Evolutionary conservation across 371 early-diverging fungal species (phyloP).

Genomic region (Sporodiniella umbellata): DNA sequence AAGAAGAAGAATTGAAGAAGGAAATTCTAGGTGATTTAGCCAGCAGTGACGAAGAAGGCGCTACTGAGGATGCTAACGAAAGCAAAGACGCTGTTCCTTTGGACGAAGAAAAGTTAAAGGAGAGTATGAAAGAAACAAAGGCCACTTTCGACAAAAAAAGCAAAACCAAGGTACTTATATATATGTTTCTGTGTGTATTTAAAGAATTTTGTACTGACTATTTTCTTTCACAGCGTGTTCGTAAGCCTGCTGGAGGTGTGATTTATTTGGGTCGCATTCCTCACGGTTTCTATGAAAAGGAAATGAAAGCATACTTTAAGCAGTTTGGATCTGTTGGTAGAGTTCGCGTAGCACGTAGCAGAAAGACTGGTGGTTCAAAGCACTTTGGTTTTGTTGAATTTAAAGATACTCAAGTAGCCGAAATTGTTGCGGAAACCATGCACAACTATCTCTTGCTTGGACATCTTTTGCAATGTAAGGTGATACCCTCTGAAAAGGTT

Average conservation of each 20-base stretch:
- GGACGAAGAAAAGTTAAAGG: slow-evolving; percentile 25
- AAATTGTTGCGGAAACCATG: slow-evolving; percentile 94
- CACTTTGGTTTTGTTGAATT: slow-evolving; percentile 95
- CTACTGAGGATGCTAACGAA: slow-evolving; percentile 31
- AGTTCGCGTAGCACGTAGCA: slow-evolving; percentile 82
- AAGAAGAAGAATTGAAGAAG: slow-evolving; percentile 7
- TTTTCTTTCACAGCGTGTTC: not conserved
- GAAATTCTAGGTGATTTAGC: not conserved
- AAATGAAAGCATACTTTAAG: slow-evolving; percentile 85
- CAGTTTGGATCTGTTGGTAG: slow-evolving; percentile 89
- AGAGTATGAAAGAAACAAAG: slow-evolving; percentile 35
- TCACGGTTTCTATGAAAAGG: slow-evolving; percentile 92
- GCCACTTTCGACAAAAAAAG: slow-evolving; percentile 27
- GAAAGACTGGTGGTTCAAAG: slow-evolving; percentile 84
- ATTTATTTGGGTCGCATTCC: slow-evolving; percentile 91
- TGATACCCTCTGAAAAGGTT: slow-evolving; percentile 64
- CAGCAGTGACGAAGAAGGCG: not conserved
- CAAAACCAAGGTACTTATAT: slow-evolving; percentile 15
- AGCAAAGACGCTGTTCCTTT: slow-evolving; percentile 51
- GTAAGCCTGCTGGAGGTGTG: slow-evolving; percentile 53
- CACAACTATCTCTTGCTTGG: slow-evolving; percentile 88
- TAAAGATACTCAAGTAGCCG: slow-evolving; percentile 70
- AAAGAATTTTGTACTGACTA: too few relatives aligned
- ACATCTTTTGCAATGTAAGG: slow-evolving; percentile 78
- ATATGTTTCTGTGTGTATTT: not conserved